These are phyloP conservation scores for Candida yuanshanica DNA, from an alignment of 805 yeast genomes.

Conservation along the genomic window DNA sequence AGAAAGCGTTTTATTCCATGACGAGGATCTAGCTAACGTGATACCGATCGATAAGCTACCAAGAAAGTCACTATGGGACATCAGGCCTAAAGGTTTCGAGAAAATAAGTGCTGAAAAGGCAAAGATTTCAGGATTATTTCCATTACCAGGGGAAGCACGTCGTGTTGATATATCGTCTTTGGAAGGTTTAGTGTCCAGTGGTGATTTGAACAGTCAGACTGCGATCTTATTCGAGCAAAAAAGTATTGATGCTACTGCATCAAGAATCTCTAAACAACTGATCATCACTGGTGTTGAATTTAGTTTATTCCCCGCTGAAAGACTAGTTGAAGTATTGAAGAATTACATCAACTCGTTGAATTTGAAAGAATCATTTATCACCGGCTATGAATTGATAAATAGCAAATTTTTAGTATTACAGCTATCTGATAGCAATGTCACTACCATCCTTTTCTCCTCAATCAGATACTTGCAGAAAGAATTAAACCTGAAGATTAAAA, in stretches of 20 bases:
- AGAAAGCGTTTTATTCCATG: constrained; percentile 3
- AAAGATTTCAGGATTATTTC: constrained; percentile 72
- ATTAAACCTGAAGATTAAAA: constrained; percentile 25
- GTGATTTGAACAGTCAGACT: constrained; percentile 25
- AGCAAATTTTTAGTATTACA: constrained; percentile 41
- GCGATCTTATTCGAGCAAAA: constrained; percentile 30
- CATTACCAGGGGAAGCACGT: constrained; percentile 59
- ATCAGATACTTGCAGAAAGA: constrained; percentile 30
- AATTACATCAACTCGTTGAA: constrained; percentile 39
- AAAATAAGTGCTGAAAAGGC: constrained; percentile 70
- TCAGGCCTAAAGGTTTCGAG: constrained; percentile 67
- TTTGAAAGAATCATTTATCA: constrained; percentile 34
- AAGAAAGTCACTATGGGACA: constrained; percentile 61
- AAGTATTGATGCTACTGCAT: constrained; percentile 22
- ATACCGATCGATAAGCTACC: constrained; percentile 47
- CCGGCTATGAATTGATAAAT: constrained; percentile 28
- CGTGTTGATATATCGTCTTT: constrained; percentile 26
- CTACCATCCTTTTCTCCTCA: constrained; percentile 49
- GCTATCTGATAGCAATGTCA: constrained; percentile 43
- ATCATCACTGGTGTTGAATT: constrained; percentile 27
- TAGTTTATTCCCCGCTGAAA: constrained; percentile 26
- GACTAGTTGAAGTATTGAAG: constrained; percentile 40
- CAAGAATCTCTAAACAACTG: constrained; percentile 24
- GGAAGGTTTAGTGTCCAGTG: constrained; percentile 26
- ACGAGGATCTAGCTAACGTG: constrained; percentile 32